Base-by-base conservation (phyloP, 208 protist genomes). In the Zelonia costaricensis region DNA sequence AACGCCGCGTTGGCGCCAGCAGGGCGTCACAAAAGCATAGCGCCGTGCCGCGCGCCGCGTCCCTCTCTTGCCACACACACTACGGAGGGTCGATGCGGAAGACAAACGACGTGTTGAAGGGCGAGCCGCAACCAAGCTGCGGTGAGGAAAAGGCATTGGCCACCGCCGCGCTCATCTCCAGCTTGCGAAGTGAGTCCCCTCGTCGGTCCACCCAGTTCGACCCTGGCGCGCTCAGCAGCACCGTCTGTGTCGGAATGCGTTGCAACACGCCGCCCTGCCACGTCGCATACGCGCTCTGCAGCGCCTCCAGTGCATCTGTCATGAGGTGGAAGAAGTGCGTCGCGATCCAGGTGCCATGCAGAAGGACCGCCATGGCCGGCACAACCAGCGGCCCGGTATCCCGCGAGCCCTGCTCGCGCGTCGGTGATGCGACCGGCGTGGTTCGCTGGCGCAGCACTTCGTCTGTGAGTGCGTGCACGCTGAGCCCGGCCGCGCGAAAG, bases 241-340 rank as follows among this genome's bases (percentile, higher is more conserved):
- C 62, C 35, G 69, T 65, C 42, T 76, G 69, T 0, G 60, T 63
- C 4, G 69, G 62, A 3, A 75, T 52, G 18, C 48, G 40, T 27
- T 16, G 16, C 43, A 76, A 62, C n/a, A 46, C 61, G 30, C 69
- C 69, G 20, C 27, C 43, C 33, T 69, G 55, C 54, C 56, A 51
- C 5, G 46, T 58, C 23, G 65, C 43, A 28, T 62, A 64, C 22
- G 62, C 22, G 16, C 43, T 35, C 40, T 54, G 54, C 35, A 76
- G 44, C 33, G 36, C 65, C 56, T 70, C 69, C 9, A 76, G 61
- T 4, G 62, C 52, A 38, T 76, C 69, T 0, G 63, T 69, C 43
- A 76, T 31, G 35, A 76, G 62, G 42, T 76, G 69, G 12, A 70
- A 58, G 23, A 64, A 62, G 57, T 76, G 69, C 18, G 43, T 76